Base-by-base conservation (phyloP, 306 rosid genomes). In the Citrullus amarus region DNA sequence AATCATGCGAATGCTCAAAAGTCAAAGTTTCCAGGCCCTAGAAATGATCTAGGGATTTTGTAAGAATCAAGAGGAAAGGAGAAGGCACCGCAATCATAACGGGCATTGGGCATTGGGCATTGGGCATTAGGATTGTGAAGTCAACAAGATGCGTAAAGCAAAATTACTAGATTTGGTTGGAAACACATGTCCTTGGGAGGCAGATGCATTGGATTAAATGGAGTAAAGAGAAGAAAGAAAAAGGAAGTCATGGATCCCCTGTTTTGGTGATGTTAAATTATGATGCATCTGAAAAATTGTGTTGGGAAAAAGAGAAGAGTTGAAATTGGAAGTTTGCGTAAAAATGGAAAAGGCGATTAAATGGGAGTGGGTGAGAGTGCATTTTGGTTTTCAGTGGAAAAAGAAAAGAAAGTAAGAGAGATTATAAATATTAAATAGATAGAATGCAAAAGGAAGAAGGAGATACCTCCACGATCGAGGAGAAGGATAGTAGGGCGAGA, bases 381-480 rank as follows among this genome's bases (percentile, higher is more conserved):
- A 53, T 53, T 53, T 15, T 15, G 8, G 50, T 44, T 44, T 44
- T 2, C 2, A 36, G 39, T 36, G 39, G 39, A 36, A 36, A 36
- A 36, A 34, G 5, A 25, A 25, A 25, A 25, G 28, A 32, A 32
- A 32, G 36, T 2, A 32, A 32, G 36, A 32, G 48, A 43, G 51
- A 51, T 51, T 7, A 51, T 51, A 4, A 51, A 51, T 51, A 16
- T 15, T 51, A 4, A 51, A 51, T 51, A 16, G 8, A 16, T 53
- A 53, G 57, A 5, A 53, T 53, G 57, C 2, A 17, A 53, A 53
- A 18, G 0, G 58, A 66, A 73, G 63, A 14, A 39, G n/a, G 17
- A 20, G 6, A 34, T 88, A 92, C 99, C 97, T 88, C 96, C 99
- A 63, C 99, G 99, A 79, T 95, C 97, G 85, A 95, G 81, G 44